Evolutionary conservation across 2,329 filamentous ascomycete species (phyloP).

Genomic region (Mycogone perniciosa): DNA sequence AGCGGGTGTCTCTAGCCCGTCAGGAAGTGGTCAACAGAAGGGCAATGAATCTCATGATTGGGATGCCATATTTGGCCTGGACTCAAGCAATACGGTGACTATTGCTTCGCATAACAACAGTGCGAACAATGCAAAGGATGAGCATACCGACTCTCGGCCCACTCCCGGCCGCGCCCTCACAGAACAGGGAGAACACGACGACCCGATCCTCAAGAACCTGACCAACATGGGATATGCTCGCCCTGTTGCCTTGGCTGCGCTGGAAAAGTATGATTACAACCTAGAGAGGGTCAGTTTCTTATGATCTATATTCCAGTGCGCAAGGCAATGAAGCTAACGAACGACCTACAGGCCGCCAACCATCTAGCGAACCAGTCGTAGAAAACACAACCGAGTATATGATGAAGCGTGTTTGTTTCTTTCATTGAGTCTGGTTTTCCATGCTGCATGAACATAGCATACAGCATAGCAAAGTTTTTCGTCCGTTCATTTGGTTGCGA

Average conservation of each 20-base stretch:
- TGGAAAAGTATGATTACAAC: slow-evolving; percentile 96
- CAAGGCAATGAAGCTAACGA: slow-evolving; percentile 13
- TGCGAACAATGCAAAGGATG: slow-evolving; percentile 5
- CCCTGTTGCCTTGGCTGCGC: slow-evolving; percentile 64
- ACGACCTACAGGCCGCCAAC: slow-evolving; percentile 42
- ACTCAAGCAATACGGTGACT: slow-evolving; percentile 41
- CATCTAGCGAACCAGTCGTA: slow-evolving; percentile 50
- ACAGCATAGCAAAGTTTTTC: slow-evolving; percentile 3
- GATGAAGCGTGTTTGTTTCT: not conserved
- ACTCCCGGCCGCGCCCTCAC: slow-evolving; percentile 60
- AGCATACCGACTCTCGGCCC: slow-evolving; percentile 21
- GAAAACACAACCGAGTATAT: not conserved
- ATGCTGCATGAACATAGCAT: not conserved
- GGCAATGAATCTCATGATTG: slow-evolving; percentile 65
- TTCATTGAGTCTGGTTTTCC: not conserved
- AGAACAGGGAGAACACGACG: slow-evolving; percentile 74
- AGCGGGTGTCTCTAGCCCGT: slow-evolving; percentile 29
- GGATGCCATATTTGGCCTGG: slow-evolving; percentile 86
- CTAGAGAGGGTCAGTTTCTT: slow-evolving; percentile 70
- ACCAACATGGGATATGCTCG: slow-evolving; percentile 85
- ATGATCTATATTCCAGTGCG: not conserved
- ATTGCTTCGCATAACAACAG: slow-evolving; percentile 13
- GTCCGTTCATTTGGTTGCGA: slow-evolving; percentile 9
- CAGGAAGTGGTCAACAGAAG: slow-evolving; percentile 32
- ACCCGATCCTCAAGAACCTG: slow-evolving; percentile 83